Conservation (phyloP, 805 yeast genomes). For the Ogataea dorogensis region DNA sequence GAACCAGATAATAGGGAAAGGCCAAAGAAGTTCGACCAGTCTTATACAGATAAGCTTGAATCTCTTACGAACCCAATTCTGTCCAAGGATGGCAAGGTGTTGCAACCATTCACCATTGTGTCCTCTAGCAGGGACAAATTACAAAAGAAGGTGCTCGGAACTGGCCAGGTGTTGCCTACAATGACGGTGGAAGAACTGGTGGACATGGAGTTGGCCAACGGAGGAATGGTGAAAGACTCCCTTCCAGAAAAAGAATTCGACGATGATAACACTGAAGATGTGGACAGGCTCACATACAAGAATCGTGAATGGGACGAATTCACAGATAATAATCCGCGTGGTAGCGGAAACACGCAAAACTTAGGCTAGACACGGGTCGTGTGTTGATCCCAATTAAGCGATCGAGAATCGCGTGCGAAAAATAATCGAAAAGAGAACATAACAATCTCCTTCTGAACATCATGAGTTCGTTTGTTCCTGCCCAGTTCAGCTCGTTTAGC, state of each 20-base stretch:
- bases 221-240: conserved; percentile 64
- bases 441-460: conserved; percentile 2
- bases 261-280: conserved; percentile 60
- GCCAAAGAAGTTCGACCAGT: conserved; percentile 34
- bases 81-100: conserved; percentile 71
- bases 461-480: conserved; percentile 37
- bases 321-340: conserved; percentile 79
- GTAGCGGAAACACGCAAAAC: conserved; percentile 82
- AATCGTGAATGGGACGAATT: conserved; percentile 93
- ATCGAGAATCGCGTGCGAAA: conserved; percentile 10
- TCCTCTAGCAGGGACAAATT: conserved; percentile 52
- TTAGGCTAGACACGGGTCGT: conserved; percentile 40
- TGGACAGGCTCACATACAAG: conserved; percentile 68
- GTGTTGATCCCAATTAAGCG: conserved; percentile 2
- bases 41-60: conserved; percentile 67
- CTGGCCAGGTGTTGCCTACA: conserved; percentile 90
- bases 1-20: conserved; percentile 15
- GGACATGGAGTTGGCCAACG: conserved; percentile 80
- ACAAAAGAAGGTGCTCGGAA: conserved; percentile 71
- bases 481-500: conserved; percentile 35
- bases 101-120: conserved; percentile 80
- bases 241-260: conserved; percentile 45
- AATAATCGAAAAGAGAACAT: conserved; percentile 5
- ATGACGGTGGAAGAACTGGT: conserved; percentile 92
- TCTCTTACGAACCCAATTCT: conserved; percentile 48